Evolutionary conservation across 805 yeast species (phyloP).

Genomic region (Wickerhamiella cacticola): DNA sequence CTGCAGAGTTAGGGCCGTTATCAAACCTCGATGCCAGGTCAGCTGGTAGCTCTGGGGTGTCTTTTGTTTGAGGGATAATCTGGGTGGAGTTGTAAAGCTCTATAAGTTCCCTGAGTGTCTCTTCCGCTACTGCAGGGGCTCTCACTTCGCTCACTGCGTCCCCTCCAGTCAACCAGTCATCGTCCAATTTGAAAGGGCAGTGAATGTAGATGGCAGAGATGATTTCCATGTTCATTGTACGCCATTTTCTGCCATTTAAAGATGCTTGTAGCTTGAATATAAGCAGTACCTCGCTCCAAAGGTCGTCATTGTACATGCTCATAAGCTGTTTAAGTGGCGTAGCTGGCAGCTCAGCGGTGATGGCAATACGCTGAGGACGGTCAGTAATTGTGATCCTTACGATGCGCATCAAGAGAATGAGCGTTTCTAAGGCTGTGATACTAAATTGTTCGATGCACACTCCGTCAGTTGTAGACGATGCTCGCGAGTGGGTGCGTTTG

Average conservation of each 20-base stretch:
- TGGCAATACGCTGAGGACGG: conserved; percentile 62
- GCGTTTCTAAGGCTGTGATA: conserved; percentile 24
- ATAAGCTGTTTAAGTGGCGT: conserved; percentile 47
- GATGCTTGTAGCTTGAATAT: conserved; percentile 72
- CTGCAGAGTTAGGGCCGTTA: not conserved
- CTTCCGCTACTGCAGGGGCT: conserved; percentile 74
- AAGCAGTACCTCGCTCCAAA: conserved; percentile 60
- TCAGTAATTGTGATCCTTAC: conserved; percentile 48
- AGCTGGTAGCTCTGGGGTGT: too few relatives aligned
- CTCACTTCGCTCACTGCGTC: conserved; percentile 65
- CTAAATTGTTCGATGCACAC: conserved; percentile 16
- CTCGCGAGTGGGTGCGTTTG: conserved; percentile 4
- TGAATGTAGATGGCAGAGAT: conserved; percentile 77
- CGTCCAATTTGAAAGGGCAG: conserved; percentile 57
- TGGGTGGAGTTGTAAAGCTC: conserved; percentile 43
- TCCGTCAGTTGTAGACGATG: conserved; percentile 6
- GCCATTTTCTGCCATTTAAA: conserved; percentile 90
- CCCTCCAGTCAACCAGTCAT: conserved; percentile 78
- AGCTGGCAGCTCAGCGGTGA: conserved; percentile 48
- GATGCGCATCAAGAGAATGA: conserved; percentile 40
- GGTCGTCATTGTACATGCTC: conserved; percentile 45
- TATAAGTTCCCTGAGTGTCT: conserved; percentile 63
- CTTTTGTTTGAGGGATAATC: too few relatives aligned
- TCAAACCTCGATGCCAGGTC: too few relatives aligned
- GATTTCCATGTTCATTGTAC: conserved; percentile 82